Conservation (phyloP, 2,329 filamentous ascomycete genomes). For the Coleophoma crateriformis region DNA sequence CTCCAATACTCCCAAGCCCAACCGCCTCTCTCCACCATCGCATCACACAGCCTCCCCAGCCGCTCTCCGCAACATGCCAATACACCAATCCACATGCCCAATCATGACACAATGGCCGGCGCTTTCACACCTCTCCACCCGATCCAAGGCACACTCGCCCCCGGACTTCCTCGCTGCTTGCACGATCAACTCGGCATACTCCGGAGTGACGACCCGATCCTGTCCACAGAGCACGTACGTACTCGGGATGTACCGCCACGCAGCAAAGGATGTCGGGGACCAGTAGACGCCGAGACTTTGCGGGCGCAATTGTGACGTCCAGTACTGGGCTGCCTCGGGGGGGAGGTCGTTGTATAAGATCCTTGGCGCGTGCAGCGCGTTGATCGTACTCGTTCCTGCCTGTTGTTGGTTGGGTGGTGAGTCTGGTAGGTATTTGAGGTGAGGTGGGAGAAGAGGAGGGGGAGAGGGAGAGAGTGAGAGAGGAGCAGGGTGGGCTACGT, state of each 20-base stretch:
- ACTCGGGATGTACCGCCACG: conserved; percentile 3
- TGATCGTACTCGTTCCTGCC: conserved; percentile 27
- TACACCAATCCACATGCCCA: conserved; percentile 12
- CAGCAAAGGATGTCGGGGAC: conserved; percentile 17
- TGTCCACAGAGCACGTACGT: conserved; percentile 1
- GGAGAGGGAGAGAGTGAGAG: no score
- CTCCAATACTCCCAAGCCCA: neutral
- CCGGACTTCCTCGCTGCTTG: conserved; percentile 12
- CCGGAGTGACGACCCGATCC: neutral
- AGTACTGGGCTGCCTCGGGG: conserved; percentile 30
- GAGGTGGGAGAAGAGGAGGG: no score
- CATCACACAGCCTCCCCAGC: neutral
- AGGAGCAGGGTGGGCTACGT: no score
- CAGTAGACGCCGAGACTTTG: conserved; percentile 30
- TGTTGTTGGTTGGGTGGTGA: neutral
- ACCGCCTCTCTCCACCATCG: neutral
- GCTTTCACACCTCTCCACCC: conserved; percentile 14
- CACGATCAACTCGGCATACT: conserved; percentile 16
- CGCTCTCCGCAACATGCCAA: conserved; percentile 8
- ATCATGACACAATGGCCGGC: conserved; percentile 14
- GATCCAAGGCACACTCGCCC: conserved; percentile 12
- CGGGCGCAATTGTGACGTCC: conserved; percentile 30
- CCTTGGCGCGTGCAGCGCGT: conserved; percentile 25
- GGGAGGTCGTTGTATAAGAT: conserved; percentile 39
- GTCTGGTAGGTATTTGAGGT: no score